A percentile compares a stretch with the other conserved stretches of the same genome.
Evolutionary conservation across 768 basidiomycete species (phyloP).

Genomic region (Atractiella rhizophila): DNA sequence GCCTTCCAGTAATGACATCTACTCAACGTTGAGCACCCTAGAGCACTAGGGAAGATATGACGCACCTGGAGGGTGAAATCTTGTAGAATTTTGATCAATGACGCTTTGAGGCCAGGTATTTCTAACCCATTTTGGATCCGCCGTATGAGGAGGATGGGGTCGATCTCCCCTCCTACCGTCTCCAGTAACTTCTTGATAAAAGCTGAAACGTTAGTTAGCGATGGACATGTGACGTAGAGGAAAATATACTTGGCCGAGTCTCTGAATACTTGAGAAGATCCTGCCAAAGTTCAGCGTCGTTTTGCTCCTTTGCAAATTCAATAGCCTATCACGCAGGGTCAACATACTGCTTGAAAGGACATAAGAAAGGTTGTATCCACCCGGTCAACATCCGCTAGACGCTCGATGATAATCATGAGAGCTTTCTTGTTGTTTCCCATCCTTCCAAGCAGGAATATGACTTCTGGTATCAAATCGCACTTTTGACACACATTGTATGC

Average conservation of each 20-base stretch:
- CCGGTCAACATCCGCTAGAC: slow-evolving; percentile 69
- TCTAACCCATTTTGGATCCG: slow-evolving; percentile 89
- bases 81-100: slow-evolving; percentile 85
- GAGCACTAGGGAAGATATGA: neutral
- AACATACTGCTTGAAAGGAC: neutral
- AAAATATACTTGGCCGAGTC: slow-evolving; percentile 48
- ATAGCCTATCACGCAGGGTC: slow-evolving; percentile 38
- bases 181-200: slow-evolving; percentile 88
- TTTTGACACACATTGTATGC: slow-evolving; percentile 67
- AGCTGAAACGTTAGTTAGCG: slow-evolving; percentile 24
- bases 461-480: slow-evolving; percentile 69
- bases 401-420: slow-evolving; percentile 76
- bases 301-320: slow-evolving; percentile 92
- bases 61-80: slow-evolving; percentile 60
- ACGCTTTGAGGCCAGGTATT: slow-evolving; percentile 80
- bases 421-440: slow-evolving; percentile 98
- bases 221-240: neutral
- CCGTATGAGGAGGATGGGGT: slow-evolving; percentile 75
- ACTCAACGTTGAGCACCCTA: neutral
- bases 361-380: slow-evolving; percentile 25
- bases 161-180: slow-evolving; percentile 86
- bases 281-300: slow-evolving; percentile 92
- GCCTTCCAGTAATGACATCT: slow-evolving; percentile 74
- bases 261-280: slow-evolving; percentile 84
- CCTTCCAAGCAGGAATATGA: slow-evolving; percentile 86